Percentiles rank a stretch among this genome's conserved stretches.
These are phyloP conservation scores for Kodamaea fungicola DNA, from an alignment of 1,139 yeast genomes.

Conservation along the genomic window DNA sequence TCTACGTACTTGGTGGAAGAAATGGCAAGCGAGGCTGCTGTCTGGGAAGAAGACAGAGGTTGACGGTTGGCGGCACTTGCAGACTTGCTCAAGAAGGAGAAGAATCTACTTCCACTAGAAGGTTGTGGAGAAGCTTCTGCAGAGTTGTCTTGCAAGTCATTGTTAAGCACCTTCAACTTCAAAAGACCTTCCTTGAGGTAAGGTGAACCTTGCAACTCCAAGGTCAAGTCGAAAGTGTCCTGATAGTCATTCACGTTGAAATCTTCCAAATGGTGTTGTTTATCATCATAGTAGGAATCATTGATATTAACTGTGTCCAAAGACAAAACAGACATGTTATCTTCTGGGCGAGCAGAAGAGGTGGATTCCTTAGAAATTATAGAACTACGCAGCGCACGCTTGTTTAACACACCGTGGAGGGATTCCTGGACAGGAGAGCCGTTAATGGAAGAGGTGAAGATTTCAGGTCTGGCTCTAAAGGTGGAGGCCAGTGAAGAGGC, in stretches of 20 bases:
- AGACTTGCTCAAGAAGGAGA: slow-evolving; percentile 23
- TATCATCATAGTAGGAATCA: slow-evolving; percentile 12
- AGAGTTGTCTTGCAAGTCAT: slow-evolving; percentile 33
- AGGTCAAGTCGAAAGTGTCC: slow-evolving; percentile 54
- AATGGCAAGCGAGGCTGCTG: slow-evolving; percentile 8
- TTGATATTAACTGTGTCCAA: slow-evolving; percentile 31
- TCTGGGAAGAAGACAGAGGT: slow-evolving; percentile 2
- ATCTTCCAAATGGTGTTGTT: slow-evolving; percentile 28
- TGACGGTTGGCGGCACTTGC: slow-evolving; percentile 7
- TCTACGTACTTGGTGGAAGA: slow-evolving; percentile 38
- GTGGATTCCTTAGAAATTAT: slow-evolving; percentile 30
- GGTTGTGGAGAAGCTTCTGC: slow-evolving; percentile 14
- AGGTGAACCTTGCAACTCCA: slow-evolving; percentile 71
- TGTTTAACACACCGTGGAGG: slow-evolving; percentile 18
- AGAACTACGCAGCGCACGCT: slow-evolving; percentile 35
- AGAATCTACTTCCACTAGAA: slow-evolving; percentile 17
- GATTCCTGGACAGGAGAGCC: slow-evolving; percentile 1
- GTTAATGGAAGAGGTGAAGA: neutral
- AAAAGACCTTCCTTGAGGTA: slow-evolving; percentile 77
- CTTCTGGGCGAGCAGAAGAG: slow-evolving; percentile 24
- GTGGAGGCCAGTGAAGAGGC: slow-evolving; percentile 13
- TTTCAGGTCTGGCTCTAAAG: slow-evolving; percentile 5
- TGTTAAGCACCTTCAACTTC: slow-evolving; percentile 45
- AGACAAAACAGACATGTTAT: slow-evolving; percentile 34
- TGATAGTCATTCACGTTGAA: slow-evolving; percentile 43